Conservation (phyloP, 2,329 filamentous ascomycete species). For the Botrytis fragariae region DNA sequence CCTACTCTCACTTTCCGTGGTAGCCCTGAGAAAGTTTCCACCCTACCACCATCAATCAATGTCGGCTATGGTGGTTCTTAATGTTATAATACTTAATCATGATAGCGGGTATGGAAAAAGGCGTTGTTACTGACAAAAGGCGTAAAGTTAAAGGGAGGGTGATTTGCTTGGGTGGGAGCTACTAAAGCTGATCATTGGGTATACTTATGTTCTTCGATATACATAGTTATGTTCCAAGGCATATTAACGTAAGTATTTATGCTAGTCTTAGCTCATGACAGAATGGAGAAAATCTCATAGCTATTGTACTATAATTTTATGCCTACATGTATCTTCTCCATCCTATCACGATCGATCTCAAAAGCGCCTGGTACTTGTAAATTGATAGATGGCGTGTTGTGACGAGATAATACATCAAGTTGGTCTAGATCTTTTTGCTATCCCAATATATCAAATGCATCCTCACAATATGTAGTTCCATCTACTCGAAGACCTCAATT, state of each 20-base stretch:
- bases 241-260: not conserved
- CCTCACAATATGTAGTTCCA: not conserved
- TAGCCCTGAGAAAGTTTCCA: constrained; percentile 57
- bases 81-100: constrained; percentile 15
- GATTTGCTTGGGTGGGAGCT: constrained; percentile 3
- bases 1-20: constrained; percentile 54
- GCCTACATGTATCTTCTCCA: not conserved
- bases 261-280: not conserved
- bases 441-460: not conserved
- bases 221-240: not conserved
- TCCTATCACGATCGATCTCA: not conserved
- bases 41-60: constrained; percentile 31
- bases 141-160: constrained; percentile 2
- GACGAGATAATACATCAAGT: not conserved
- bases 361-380: not conserved
- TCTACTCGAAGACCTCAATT: not conserved
- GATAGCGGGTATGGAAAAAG: constrained; percentile 10
- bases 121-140: constrained; percentile 9
- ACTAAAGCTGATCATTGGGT: constrained; percentile 6
- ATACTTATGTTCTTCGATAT: not conserved
- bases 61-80: constrained; percentile 27
- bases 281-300: not conserved
- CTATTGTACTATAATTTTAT: not conserved
- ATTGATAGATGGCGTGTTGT: not conserved
- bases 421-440: not conserved